Evolutionary conservation across 148 eudicot species (phyloP).

Genomic region (Amaranthus palmeri): DNA sequence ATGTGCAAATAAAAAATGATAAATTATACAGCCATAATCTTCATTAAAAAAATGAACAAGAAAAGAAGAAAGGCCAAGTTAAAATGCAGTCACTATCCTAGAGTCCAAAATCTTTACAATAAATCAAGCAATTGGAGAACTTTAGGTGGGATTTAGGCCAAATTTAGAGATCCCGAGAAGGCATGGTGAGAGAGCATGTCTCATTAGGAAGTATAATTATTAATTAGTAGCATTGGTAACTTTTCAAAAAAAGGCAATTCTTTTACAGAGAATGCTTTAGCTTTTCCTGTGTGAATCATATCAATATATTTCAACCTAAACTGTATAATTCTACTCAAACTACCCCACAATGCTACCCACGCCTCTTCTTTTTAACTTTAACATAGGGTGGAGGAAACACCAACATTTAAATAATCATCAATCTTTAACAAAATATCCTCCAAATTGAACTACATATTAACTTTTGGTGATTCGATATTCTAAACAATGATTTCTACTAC

Average conservation of each 20-base stretch:
- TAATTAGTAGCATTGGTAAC: constrained; percentile 16
- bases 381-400: background rate
- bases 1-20: background rate
- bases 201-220: constrained; percentile 4
- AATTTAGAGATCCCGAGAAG: constrained; percentile 26
- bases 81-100: background rate
- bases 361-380: constrained; percentile 17
- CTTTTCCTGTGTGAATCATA: constrained; percentile 19
- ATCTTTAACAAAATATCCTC: background rate
- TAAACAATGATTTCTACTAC: constrained; percentile 1
- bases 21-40: background rate
- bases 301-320: constrained; percentile 18
- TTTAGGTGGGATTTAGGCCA: constrained; percentile 14
- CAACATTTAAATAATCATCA: background rate
- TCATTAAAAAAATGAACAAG: background rate
- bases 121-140: constrained; percentile 15
- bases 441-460: background rate
- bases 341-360: constrained; percentile 24
- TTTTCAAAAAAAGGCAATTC: constrained; percentile 17
- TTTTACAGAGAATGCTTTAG: constrained; percentile 10
- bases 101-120: background rate
- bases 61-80: background rate
- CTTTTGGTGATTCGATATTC: background rate
- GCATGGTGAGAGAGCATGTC: constrained; percentile 24
- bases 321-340: constrained; percentile 8